phyloP scores from a whole-genome alignment of 192 early-diverging fungal genomes.

The Neocallimastix lanati region DNA sequence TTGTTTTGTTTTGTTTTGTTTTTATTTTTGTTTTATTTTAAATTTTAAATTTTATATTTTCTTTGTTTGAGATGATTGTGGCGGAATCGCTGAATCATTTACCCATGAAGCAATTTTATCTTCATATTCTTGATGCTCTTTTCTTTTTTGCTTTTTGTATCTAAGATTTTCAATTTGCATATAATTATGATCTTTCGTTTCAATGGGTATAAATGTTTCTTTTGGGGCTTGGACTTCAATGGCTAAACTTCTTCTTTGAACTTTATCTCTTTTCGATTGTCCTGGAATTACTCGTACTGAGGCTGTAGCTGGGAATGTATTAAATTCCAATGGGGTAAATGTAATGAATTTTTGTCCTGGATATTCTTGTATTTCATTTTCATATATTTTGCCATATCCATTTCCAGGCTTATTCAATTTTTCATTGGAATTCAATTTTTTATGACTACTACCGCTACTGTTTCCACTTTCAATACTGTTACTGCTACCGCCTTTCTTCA shows the following conservation, averaged over 20 bases:
- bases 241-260: neutral
- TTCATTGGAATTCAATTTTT: neutral
- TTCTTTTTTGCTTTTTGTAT: neutral
- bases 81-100: neutral
- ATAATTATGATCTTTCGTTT: neutral
- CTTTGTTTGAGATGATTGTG: neutral
- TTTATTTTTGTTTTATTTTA: neutral
- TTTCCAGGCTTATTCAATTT: neutral
- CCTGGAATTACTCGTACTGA: neutral
- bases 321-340: neutral
- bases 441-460: neutral
- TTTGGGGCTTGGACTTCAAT: neutral
- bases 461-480: neutral
- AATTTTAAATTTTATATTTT: neutral
- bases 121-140: neutral
- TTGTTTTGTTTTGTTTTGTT: too few species aligned
- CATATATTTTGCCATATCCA: neutral
- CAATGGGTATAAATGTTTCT: neutral
- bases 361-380: neutral
- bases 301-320: neutral
- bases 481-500: neutral
- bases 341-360: neutral
- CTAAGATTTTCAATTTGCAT: neutral
- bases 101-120: neutral
- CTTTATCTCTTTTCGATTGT: neutral